phyloP scores from a whole-genome alignment of 2,329 filamentous ascomycete species.

The Talaromyces atroroseus region DNA sequence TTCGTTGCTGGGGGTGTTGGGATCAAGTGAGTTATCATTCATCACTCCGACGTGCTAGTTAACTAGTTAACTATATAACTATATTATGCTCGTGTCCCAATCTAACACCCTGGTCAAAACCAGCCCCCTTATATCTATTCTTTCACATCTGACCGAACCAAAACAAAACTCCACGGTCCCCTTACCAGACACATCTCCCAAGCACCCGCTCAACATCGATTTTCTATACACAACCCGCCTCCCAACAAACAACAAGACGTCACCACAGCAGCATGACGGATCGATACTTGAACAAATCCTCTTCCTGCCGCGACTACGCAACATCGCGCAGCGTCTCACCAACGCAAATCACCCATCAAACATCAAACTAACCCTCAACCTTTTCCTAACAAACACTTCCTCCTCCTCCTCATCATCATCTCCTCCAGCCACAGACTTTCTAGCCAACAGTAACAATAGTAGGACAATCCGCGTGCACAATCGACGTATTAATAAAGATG shows the following conservation, averaged over 20 bases:
- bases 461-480: conserved; percentile 17
- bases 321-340: conserved; percentile 25
- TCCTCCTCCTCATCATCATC: too few relatives aligned
- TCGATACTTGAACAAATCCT: conserved; percentile 33
- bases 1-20: conserved; percentile 79
- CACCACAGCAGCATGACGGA: neutral
- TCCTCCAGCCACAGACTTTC: conserved; percentile 9
- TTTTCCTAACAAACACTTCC: conserved; percentile 28
- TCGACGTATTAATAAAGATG: conserved; percentile 32
- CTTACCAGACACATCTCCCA: conserved; percentile 4
- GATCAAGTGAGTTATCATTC: conserved; percentile 56
- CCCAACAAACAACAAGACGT: conserved; percentile 11
- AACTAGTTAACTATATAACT: too few relatives aligned
- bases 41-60: too few relatives aligned
- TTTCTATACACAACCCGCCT: conserved; percentile 60
- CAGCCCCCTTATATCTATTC: conserved; percentile 68
- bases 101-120: neutral
- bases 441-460: neutral
- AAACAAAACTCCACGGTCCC: conserved; percentile 19
- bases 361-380: conserved; percentile 27
- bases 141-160: conserved; percentile 53
- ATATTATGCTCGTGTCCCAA: too few relatives aligned
- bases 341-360: conserved; percentile 21
- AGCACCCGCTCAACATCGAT: conserved; percentile 39
- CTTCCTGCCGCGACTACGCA: conserved; percentile 43